Conservation (phyloP, 164 flowering plant species). For the Echeveria elegans region DNA sequence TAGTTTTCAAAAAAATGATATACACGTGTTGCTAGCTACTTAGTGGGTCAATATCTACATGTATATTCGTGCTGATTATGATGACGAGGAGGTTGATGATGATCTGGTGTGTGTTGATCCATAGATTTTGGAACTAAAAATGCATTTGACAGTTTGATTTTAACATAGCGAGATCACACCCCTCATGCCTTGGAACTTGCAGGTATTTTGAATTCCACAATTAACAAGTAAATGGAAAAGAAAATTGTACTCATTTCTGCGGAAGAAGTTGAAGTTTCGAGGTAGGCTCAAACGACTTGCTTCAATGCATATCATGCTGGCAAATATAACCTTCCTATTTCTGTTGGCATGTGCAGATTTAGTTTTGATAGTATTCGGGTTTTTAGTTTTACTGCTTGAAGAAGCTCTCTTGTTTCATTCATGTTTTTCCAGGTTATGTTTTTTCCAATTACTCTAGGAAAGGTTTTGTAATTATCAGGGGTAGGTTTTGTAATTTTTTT, state of each 20-base stretch:
- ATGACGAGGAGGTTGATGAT: conserved; percentile 66
- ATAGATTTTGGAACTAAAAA: neutral
- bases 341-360: conserved; percentile 39
- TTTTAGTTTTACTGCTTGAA: too few relatives aligned
- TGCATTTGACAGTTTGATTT: conserved; percentile 5
- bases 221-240: conserved; percentile 64
- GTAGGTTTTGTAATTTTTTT: too few relatives aligned
- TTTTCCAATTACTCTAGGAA: too few relatives aligned
- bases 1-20: too few relatives aligned
- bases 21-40: too few relatives aligned
- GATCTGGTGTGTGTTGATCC: conserved; percentile 54
- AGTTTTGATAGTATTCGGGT: too few relatives aligned
- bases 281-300: conserved; percentile 29
- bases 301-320: neutral
- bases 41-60: too few relatives aligned
- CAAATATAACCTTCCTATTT: conserved; percentile 11
- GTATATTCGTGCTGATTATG: conserved; percentile 35
- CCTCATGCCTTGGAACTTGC: conserved; percentile 10
- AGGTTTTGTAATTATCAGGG: too few relatives aligned
- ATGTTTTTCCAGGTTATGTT: too few relatives aligned
- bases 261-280: conserved; percentile 69
- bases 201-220: conserved; percentile 72
- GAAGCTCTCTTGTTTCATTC: too few relatives aligned
- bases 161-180: neutral
- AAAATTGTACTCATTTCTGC: conserved; percentile 53